Conservation (phyloP, 495 filamentous ascomycete genomes). For the Beverwykella pulmonaria region DNA sequence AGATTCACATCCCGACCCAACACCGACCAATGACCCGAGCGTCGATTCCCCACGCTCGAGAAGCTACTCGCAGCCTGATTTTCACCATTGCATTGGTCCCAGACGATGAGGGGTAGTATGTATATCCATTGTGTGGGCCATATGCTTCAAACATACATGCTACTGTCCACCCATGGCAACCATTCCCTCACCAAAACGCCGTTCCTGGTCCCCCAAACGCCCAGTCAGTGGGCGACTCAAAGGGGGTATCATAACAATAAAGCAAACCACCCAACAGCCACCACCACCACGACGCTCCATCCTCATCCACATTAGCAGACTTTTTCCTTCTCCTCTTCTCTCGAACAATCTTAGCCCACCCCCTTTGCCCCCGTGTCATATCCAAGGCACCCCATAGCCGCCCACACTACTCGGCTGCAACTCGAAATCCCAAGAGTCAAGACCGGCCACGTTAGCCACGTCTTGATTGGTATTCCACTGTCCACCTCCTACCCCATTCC, state of each 20-base stretch:
- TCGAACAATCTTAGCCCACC: neutral
- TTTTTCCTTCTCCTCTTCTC: too few species aligned
- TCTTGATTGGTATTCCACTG: neutral
- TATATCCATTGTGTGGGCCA: too few species aligned
- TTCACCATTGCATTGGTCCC: too few species aligned
- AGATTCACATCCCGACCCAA: too few species aligned
- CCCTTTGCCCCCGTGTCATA: neutral
- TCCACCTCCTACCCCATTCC: neutral
- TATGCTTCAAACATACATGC: too few species aligned
- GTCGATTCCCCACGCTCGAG: too few species aligned
- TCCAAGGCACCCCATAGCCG: conserved; percentile 3
- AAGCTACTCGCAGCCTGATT: too few species aligned
- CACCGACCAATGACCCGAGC: too few species aligned
- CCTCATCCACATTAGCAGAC: neutral
- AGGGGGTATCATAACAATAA: neutral
- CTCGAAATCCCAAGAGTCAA: conserved; percentile 5
- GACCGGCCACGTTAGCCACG: neutral
- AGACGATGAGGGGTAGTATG: too few species aligned
- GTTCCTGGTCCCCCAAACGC: neutral
- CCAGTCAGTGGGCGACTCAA: neutral
- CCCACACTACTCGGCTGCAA: neutral
- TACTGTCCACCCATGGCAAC: too few species aligned
- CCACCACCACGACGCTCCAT: neutral
- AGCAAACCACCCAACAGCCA: neutral
- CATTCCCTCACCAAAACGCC: neutral